Base-by-base conservation (phyloP, 805 yeast species). In the Wickerhamomyces mucosus region DNA sequence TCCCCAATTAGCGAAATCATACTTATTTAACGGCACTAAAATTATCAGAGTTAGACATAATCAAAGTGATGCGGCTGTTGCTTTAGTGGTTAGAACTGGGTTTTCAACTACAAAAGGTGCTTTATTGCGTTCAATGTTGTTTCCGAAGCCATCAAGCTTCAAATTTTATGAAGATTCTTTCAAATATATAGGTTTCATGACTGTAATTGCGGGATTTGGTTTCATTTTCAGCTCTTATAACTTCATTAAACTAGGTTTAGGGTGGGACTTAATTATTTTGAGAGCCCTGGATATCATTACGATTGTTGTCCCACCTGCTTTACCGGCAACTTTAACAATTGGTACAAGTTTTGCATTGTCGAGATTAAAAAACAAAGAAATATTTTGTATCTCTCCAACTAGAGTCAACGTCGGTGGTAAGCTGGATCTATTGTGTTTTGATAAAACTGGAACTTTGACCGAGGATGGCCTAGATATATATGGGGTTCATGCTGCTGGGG, bases 291-390 rank as follows among this genome's bases (percentile, higher is more conserved):
- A 92, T 58, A 72, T 92, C 32, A 79, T 92, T 33, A 92, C 99
- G 0, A 86, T 92, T 52, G 98, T 92, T 6, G 96, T 92, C 2
- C 99, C 99, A 1, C 99, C 99, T 1, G 98, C 98, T 0, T 65
- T 92, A 27, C 99, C 99, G 0, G 98, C 98, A 0, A 92, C 99
- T 0, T 61, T 92, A 38, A 86, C 98, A 0, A 89, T 92, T 37
- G 99, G 98, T 14, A 88, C 96, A 0, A 84, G 89, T 42, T 88
- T 92, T 61, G 95, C 98, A 0, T 58, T 92, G 17, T 65, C 75
- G 19, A 66, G 97, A 39, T 62, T 92, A 39, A 75, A 84, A 39
- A 58, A 67, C 37, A 69, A 71, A 37, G 62, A 70, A 25, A 77
- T 94, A 2, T 92, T 78, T 46, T 92, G 98, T 55, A 89, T 89